A percentile compares a stretch with the other conserved stretches of the same genome.
Evolutionary conservation across 257 asterid genomes (phyloP).

Genomic region (Osmanthus fragrans): DNA sequence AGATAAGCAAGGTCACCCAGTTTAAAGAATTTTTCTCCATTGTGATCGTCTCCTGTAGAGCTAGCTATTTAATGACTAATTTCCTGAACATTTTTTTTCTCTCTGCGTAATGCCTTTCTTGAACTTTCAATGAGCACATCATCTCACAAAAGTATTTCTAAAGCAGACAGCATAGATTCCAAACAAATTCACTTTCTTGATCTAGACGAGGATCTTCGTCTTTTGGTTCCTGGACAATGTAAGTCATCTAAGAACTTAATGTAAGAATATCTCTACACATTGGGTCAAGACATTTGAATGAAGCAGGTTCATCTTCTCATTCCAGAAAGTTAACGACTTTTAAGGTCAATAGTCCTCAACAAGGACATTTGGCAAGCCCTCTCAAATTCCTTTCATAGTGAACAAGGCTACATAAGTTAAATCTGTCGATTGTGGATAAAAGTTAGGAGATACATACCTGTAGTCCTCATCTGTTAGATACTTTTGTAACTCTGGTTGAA

Average conservation of each 20-base stretch:
- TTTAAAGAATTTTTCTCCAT: neutral
- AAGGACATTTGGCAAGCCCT: neutral
- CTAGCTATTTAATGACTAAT: neutral
- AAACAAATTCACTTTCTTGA: neutral
- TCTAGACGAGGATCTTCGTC: neutral
- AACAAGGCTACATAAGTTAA: neutral
- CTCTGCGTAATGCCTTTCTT: neutral
- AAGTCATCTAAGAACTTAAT: neutral
- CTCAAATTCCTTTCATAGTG: neutral
- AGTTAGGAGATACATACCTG: slow-evolving; percentile 46
- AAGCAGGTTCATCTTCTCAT: neutral
- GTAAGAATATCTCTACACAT: neutral
- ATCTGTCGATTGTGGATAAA: neutral
- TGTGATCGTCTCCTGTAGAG: neutral
- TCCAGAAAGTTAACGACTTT: neutral
- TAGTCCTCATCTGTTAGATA: slow-evolving; percentile 82
- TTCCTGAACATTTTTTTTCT: neutral
- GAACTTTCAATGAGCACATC: neutral
- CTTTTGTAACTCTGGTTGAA: slow-evolving; percentile 77
- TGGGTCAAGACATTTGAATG: neutral
- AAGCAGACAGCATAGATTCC: neutral
- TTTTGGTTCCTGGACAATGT: neutral
- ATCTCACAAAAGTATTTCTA: neutral
- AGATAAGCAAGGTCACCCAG: neutral
- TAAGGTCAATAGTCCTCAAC: neutral